These are phyloP conservation scores for Atkinsonella texensis DNA, from an alignment of 2,329 filamentous ascomycete species.

Conservation along the genomic window DNA sequence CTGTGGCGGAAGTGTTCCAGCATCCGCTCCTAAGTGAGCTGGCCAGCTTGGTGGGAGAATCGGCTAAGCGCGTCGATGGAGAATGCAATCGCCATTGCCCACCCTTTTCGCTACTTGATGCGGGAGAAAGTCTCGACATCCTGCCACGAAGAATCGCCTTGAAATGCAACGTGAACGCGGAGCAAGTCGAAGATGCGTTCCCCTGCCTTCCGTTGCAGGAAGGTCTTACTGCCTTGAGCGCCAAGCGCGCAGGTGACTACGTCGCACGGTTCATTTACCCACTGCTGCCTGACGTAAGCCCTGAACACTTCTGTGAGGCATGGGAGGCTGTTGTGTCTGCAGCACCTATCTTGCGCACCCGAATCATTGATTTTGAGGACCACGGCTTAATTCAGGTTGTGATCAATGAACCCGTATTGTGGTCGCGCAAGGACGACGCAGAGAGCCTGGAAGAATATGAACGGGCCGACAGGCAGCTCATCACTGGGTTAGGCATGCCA, in stretches of 20 bases:
- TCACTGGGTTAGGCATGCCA: slow-evolving; percentile 23
- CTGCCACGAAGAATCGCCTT: neutral
- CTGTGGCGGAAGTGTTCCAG: slow-evolving; percentile 30
- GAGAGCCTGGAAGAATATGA: slow-evolving; percentile 15
- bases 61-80: neutral
- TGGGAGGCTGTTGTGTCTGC: slow-evolving; percentile 24
- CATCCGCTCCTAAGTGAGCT: slow-evolving; percentile 6
- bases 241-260: slow-evolving; percentile 30
- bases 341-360: slow-evolving; percentile 29
- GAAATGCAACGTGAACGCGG: neutral
- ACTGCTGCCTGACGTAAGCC: slow-evolving; percentile 17
- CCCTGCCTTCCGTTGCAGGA: slow-evolving; percentile 39
- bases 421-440: neutral
- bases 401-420: slow-evolving; percentile 19
- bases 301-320: slow-evolving; percentile 20
- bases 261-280: slow-evolving; percentile 32
- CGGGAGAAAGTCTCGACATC: neutral
- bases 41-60: neutral
- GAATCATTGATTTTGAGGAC: slow-evolving; percentile 28
- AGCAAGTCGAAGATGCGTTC: slow-evolving; percentile 32
- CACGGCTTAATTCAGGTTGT: slow-evolving; percentile 18
- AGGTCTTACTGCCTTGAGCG: slow-evolving; percentile 34
- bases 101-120: slow-evolving; percentile 2
- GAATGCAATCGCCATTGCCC: neutral
- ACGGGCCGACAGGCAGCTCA: slow-evolving; percentile 28